Percentiles rank a stretch among this genome's conserved stretches.
Evolutionary conservation across 1,139 yeast species (phyloP).

Genomic region (Candida buenavistaensis): DNA sequence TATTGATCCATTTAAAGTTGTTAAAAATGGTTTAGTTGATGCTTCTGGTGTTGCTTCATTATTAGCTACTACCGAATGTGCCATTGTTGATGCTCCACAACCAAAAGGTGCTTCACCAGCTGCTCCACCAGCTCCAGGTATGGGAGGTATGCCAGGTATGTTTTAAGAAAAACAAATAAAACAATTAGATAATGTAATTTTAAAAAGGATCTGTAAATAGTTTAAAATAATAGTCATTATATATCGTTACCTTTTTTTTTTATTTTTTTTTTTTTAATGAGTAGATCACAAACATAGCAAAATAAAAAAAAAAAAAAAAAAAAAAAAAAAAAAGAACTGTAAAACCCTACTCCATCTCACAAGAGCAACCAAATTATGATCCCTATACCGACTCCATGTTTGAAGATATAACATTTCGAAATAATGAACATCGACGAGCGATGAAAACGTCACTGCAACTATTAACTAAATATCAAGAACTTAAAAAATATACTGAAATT

Average conservation of each 20-base stretch:
- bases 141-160: constrained; percentile 35
- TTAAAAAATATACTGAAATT: constrained; percentile 15
- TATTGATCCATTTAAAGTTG: constrained; percentile 99
- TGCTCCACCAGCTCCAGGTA: constrained; percentile 56
- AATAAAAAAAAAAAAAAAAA: not conserved
- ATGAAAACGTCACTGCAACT: constrained; percentile 12
- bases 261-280: not conserved
- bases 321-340: not conserved
- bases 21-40: constrained; percentile 93
- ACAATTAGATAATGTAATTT: too few relatives aligned
- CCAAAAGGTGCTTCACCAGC: constrained; percentile 76
- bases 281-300: not conserved
- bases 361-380: not conserved
- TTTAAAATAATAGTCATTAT: not conserved
- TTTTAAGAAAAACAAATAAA: too few relatives aligned
- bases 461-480: constrained; percentile 21
- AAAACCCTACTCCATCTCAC: not conserved
- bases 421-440: constrained; percentile 8
- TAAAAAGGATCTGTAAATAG: constrained; percentile 6
- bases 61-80: constrained; percentile 98
- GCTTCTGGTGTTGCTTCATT: constrained; percentile 98
- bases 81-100: constrained; percentile 96
- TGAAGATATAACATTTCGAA: constrained; percentile 20
- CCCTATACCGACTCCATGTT: constrained; percentile 17
- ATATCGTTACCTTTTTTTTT: not conserved